These are phyloP conservation scores for Pestalotiopsis sp. DNA, from an alignment of 2,329 filamentous ascomycete species.

Conservation along the genomic window DNA sequence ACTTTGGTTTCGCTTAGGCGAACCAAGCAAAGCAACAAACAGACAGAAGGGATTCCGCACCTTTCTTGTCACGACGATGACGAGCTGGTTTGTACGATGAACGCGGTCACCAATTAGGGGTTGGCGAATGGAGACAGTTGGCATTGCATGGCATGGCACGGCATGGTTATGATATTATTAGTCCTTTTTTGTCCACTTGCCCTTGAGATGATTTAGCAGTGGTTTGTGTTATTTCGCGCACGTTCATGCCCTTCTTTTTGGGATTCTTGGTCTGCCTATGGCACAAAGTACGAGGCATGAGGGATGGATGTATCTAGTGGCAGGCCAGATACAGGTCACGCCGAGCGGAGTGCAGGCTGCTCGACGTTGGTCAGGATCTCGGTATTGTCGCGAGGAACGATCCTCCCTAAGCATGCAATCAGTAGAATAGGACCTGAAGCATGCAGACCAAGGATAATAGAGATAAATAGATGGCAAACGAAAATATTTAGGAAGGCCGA, in stretches of 20 bases:
- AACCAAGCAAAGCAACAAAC: not conserved
- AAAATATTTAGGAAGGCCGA: not conserved
- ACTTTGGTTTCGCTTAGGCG: constrained; percentile 89
- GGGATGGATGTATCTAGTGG: constrained; percentile 2
- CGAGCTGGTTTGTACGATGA: constrained; percentile 17
- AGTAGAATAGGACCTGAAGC: constrained; percentile 9
- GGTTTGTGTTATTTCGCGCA: not conserved
- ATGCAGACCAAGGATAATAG: constrained; percentile 4
- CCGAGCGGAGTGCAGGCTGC: constrained; percentile 33
- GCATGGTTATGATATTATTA: not conserved
- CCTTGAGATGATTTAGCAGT: not conserved
- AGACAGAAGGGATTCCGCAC: not conserved
- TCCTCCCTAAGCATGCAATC: not conserved
- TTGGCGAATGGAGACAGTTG: constrained; percentile 10
- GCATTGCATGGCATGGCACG: constrained; percentile 9
- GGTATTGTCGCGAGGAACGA: not conserved
- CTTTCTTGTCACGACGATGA: constrained; percentile 6
- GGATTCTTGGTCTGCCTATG: constrained; percentile 15
- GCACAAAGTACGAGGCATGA: not conserved
- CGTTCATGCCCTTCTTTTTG: not conserved
- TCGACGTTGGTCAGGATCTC: constrained; percentile 2
- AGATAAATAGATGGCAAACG: not conserved
- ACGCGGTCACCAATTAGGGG: constrained; percentile 12
- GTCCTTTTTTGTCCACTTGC: not conserved
- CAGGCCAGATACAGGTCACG: not conserved